Evolutionary conservation across 306 rosid genomes (phyloP).

Genomic region (Mimosa bimucronata): DNA sequence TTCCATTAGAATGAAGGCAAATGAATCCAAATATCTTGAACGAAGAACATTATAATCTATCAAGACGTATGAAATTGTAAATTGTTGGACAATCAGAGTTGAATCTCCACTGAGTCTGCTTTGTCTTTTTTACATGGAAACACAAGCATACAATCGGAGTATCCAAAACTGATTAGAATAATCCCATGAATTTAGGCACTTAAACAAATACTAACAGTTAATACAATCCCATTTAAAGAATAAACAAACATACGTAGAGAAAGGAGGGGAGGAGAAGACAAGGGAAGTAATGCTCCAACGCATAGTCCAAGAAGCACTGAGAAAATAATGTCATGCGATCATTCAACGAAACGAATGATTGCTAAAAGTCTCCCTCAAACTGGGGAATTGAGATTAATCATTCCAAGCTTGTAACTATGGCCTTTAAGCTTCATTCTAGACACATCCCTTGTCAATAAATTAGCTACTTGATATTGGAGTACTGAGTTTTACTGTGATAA

Average conservation of each 20-base stretch:
- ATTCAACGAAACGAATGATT: not conserved
- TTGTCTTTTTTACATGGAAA: not conserved
- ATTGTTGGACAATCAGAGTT: not conserved
- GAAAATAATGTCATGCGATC: not conserved
- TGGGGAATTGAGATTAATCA: not conserved
- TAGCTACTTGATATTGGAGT: too few species aligned
- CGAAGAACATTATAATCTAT: not conserved
- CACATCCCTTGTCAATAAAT: not conserved
- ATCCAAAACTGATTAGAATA: not conserved
- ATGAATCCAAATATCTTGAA: constrained; percentile 23
- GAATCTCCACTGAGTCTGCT: not conserved
- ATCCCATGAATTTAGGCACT: not conserved
- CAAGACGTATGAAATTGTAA: not conserved
- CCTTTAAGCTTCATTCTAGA: not conserved
- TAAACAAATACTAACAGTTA: not conserved
- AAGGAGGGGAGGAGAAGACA: not conserved
- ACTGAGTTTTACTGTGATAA: not conserved
- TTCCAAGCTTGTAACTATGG: not conserved
- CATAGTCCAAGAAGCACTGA: not conserved
- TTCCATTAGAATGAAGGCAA: constrained; percentile 13
- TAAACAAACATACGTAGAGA: not conserved
- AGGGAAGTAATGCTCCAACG: not conserved
- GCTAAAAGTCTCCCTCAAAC: not conserved
- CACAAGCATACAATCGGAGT: not conserved
- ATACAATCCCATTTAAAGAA: not conserved